Conservation (phyloP, 2,329 filamentous ascomycete genomes). For the Microsporum audouinii region DNA sequence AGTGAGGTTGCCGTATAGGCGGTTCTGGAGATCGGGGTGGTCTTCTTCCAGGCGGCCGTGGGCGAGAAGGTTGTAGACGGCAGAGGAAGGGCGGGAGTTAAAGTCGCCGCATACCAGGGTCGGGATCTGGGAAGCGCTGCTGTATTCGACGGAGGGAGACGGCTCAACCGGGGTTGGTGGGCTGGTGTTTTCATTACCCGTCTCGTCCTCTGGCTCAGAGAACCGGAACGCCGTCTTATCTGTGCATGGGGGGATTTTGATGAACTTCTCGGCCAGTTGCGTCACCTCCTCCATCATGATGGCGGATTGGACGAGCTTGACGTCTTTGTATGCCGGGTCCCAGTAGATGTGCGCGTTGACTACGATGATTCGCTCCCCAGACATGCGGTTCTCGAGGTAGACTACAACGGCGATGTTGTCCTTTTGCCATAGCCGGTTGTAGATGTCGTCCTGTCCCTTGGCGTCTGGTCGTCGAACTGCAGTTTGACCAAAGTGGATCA, state of each 20-base stretch:
- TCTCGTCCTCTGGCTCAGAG: slow-evolving; percentile 38
- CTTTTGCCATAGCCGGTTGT: slow-evolving; percentile 96
- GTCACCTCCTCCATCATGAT: slow-evolving; percentile 88
- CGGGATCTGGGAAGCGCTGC: slow-evolving; percentile 75
- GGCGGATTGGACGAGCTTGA: slow-evolving; percentile 92
- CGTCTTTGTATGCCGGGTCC: slow-evolving; percentile 82
- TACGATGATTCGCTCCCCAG: slow-evolving; percentile 82
- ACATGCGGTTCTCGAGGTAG: slow-evolving; percentile 83
- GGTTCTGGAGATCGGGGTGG: slow-evolving; percentile 66
- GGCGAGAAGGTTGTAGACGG: slow-evolving; percentile 81
- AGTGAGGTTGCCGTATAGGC: slow-evolving; percentile 88
- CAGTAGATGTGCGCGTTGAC: slow-evolving; percentile 92
- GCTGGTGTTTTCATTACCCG: slow-evolving; percentile 29
- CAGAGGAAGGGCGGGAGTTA: slow-evolving; percentile 78
- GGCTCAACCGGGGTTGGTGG: slow-evolving; percentile 46
- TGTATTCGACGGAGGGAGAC: slow-evolving; percentile 75
- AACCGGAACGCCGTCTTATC: slow-evolving; percentile 55
- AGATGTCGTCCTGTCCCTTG: slow-evolving; percentile 94
- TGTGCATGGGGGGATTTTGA: slow-evolving; percentile 64
- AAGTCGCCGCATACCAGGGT: slow-evolving; percentile 89
- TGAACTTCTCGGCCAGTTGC: slow-evolving; percentile 75
- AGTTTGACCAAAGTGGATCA: slow-evolving; percentile 82
- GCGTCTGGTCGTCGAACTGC: slow-evolving; percentile 93
- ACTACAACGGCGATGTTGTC: slow-evolving; percentile 90
- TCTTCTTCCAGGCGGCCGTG: slow-evolving; percentile 65